Base-by-base conservation (phyloP, 1,139 yeast species). In the Debaryomyces sp. region DNA sequence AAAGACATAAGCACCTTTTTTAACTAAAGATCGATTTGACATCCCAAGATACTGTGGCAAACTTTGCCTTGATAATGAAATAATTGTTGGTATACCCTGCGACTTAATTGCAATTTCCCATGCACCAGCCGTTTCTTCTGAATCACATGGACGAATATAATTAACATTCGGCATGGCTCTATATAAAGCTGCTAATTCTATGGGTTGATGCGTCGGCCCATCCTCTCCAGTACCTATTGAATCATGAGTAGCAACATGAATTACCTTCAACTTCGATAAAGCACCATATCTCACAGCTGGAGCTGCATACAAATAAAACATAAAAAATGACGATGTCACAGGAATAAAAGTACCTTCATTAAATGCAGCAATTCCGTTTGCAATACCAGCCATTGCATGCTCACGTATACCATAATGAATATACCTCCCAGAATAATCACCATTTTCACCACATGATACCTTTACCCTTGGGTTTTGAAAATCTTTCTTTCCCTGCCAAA, bases 181-280 rank as follows among this genome's bases (percentile, higher is more conserved):
- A 53, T 61, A 70, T 18, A 68, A 57, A 3, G 67, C 60, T 6
- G 69, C 58, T n/a, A 67, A 50, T 1, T 61, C 73, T 35, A 70
- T 64, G n/a, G 75, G 73, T 45, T 70, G 75, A 52, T 69, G 74
- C 7, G 75, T 70, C 34, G 74, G 75, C n/a, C 75, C 75, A 56
- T 70, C 71, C 54, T 70, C 73, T 29, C 75, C 75, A 30, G 60
- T 64, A 42, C 71, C 73, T 45, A 70, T 65, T 15, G 75, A 69
- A 47, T 71, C 75, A 45, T 70, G 75, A 4, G 75, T 70, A 18
- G 71, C 75, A 15, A 70, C 70, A 53, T 68, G 71, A 42, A 69
- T 64, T 1, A 63, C 68, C 47, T 66, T 64, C 17, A 68, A 54
- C 8, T 62, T 49, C 21, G 62, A 58, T 33, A 71, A 53, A 1